Evolutionary conservation across 768 basidiomycete genomes (phyloP), one percentile per base, ranked within the genome.

Genomic region (Mycena galericulata): DNA sequence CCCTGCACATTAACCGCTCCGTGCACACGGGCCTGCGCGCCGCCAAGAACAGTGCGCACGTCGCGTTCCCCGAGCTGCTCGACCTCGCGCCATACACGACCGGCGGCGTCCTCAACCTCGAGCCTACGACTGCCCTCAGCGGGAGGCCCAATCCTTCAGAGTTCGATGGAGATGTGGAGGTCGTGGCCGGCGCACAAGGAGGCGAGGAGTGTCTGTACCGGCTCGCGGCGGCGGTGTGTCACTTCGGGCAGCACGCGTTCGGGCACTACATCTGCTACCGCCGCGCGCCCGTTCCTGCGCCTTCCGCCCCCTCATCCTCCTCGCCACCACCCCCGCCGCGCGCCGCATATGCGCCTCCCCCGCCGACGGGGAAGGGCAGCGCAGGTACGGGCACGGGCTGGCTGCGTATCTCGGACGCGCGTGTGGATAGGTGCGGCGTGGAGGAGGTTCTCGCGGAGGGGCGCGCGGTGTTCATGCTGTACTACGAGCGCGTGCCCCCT

Each of bases 181-280:
- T n/a, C n/a, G n/a, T n/a, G 1, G 45, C 3, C 11, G 41, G 24
- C 32, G 32, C 6, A 17, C n/a, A 20, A 24, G 45, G 38, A 26
- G 4, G 53, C 2, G 65, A 49, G 4, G 62, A 38, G 49, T 91
- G 89, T n/a, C 82, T 97, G 38, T 99, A 99, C 79, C 89, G 96
- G 50, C 87, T 99, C 38, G 80, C 90, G 2, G 90, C 94, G 12
- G 90, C 94, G 32, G 96, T 99, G 18, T 95, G 95, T 73, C 97
- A 99, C 79, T 97, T 91, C 75, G 97, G 97, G 17, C 89, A 91
- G 60, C 96, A 98, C 75, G 92, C 92, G 5, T 97, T 93, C 75
- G 97, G 97, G 7, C 97, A 99, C 76, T 99, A 97, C 76, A 88
- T 99, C 71, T 95, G 93, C 72, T 97, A 90, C 76, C 87, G 98